A percentile compares a stretch with the other conserved stretches of the same genome.
These are phyloP conservation scores for Pichia kluyveri DNA, from an alignment of 805 yeast genomes.

Conservation along the genomic window DNA sequence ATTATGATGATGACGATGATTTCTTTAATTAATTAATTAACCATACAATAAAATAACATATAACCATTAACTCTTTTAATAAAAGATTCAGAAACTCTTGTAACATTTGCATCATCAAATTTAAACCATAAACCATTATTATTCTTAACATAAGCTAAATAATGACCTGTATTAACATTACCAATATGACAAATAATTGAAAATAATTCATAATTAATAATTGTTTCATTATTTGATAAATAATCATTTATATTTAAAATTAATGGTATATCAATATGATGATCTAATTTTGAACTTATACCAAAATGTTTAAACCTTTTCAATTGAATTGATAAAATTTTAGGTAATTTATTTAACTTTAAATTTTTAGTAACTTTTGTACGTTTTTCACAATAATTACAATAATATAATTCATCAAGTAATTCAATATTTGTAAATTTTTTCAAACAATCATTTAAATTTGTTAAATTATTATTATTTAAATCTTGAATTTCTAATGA, in stretches of 20 bases:
- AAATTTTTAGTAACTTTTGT: constrained; percentile 69
- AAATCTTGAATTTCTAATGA: constrained; percentile 61
- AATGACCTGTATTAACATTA: constrained; percentile 92
- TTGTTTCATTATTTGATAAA: constrained; percentile 15
- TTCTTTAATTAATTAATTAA: constrained; percentile 38
- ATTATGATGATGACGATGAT: constrained; percentile 32
- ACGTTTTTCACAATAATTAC: constrained; percentile 53
- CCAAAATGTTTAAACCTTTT: constrained; percentile 66
- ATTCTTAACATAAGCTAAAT: constrained; percentile 67
- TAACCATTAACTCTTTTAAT: constrained; percentile 74
- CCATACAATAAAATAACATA: constrained; percentile 56
- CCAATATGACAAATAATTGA: constrained; percentile 89
- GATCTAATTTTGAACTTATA: constrained; percentile 63
- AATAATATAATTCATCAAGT: constrained; percentile 64
- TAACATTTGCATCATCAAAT: constrained; percentile 83
- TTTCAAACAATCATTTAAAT: constrained; percentile 57
- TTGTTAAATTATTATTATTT: constrained; percentile 16
- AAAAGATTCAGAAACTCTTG: constrained; percentile 51
- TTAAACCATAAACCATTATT: constrained; percentile 78
- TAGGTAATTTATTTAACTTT: constrained; percentile 59
- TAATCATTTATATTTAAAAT: constrained; percentile 66
- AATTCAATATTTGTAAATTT: constrained; percentile 73
- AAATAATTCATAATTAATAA: constrained; percentile 62
- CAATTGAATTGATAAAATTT: constrained; percentile 74
- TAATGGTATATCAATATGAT: constrained; percentile 63